These are phyloP conservation scores for Amylocystis lapponica DNA, from an alignment of 768 basidiomycete species.

Conservation along the genomic window DNA sequence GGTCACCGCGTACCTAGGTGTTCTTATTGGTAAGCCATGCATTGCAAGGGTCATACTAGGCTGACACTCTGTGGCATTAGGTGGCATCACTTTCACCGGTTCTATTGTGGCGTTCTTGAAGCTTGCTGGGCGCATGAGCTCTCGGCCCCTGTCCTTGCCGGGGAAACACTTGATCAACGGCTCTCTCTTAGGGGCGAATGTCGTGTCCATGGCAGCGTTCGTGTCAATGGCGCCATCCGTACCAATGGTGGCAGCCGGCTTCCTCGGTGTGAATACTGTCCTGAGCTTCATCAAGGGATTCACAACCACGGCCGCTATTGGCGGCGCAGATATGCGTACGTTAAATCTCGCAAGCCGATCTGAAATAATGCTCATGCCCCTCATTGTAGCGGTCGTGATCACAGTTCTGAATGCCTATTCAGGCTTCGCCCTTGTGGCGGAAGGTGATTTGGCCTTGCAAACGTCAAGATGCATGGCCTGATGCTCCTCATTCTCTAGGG, in stretches of 20 bases:
- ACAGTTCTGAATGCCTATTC: constrained; percentile 89
- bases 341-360: constrained; percentile 7
- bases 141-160: constrained; percentile 65
- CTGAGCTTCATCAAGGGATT: constrained; percentile 83
- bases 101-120: constrained; percentile 89
- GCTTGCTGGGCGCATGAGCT: constrained; percentile 76
- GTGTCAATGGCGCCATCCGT: constrained; percentile 61
- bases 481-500: no score
- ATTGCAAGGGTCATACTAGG: neutral
- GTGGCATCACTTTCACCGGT: constrained; percentile 86
- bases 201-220: constrained; percentile 72
- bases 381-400: constrained; percentile 69
- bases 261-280: constrained; percentile 64
- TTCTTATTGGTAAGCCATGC: constrained; percentile 59
- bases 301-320: constrained; percentile 88
- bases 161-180: constrained; percentile 74
- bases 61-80: constrained; percentile 23
- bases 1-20: constrained; percentile 81
- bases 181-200: constrained; percentile 67
- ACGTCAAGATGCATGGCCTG: no score
- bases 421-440: constrained; percentile 86
- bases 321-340: constrained; percentile 91
- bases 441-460: constrained; percentile 41
- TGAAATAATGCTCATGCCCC: constrained; percentile 6
- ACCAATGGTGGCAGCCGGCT: constrained; percentile 72